A percentile compares a stretch with the other conserved stretches of the same genome.
Evolutionary conservation across 345 rosid species (phyloP).

Genomic region (Camelina sativa): DNA sequence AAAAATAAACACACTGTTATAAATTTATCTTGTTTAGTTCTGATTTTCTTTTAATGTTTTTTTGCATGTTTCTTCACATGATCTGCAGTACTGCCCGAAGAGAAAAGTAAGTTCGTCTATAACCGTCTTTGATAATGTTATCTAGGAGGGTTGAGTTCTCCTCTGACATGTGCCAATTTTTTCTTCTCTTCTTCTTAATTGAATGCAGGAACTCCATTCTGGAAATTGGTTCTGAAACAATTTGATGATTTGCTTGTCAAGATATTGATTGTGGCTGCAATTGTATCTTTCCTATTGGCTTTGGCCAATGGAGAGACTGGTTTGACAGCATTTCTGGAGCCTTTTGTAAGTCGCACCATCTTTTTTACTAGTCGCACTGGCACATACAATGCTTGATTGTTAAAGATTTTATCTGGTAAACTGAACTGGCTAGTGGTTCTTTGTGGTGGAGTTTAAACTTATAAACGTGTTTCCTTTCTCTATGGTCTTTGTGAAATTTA

Average conservation of each 20-base stretch:
- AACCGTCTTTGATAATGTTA: slow-evolving; percentile 16
- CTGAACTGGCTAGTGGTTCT: slow-evolving; percentile 13
- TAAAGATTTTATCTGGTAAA: slow-evolving; percentile 1
- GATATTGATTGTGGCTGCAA: slow-evolving; percentile 94
- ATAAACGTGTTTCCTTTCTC: slow-evolving; percentile 4
- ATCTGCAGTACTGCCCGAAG: slow-evolving; percentile 88
- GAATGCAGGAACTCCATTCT: slow-evolving; percentile 86
- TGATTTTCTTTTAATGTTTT: slow-evolving; percentile 44
- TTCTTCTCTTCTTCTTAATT: slow-evolving; percentile 32
- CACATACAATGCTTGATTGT: not conserved
- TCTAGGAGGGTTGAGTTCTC: slow-evolving; percentile 6
- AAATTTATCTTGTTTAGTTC: slow-evolving; percentile 14
- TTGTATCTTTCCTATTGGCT: slow-evolving; percentile 85
- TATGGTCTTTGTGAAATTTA: slow-evolving; percentile 5
- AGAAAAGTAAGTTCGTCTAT: slow-evolving; percentile 70
- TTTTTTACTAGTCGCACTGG: slow-evolving; percentile 18
- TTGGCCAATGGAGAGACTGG: slow-evolving; percentile 97
- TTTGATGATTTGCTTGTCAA: slow-evolving; percentile 98
- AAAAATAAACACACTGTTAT: not conserved
- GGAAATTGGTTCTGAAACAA: slow-evolving; percentile 97
- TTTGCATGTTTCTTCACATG: slow-evolving; percentile 50
- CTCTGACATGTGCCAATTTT: slow-evolving; percentile 13
- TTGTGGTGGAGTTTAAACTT: slow-evolving; percentile 19
- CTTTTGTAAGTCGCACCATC: slow-evolving; percentile 75
- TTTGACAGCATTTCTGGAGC: slow-evolving; percentile 93